Base-by-base conservation (phyloP, 1,284 basidiomycete species). In the Heterobasidion occidentale region DNA sequence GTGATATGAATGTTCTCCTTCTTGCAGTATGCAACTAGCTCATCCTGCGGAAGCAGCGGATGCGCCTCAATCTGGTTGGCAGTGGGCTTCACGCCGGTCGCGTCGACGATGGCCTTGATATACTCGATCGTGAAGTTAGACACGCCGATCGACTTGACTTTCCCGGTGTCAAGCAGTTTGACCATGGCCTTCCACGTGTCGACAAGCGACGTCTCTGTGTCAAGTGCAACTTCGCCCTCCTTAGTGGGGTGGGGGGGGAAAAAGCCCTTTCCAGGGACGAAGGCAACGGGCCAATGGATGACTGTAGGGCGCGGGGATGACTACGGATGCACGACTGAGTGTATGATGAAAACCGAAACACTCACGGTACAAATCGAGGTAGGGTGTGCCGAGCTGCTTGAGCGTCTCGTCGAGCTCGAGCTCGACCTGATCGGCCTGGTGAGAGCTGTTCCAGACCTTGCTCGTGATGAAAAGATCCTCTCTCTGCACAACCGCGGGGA, bases 181-280 rank as follows among this genome's bases (percentile, higher is more conserved):
- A 90, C 77, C 79, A 93, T 77, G 3, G 86, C 86, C 65, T 83
- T 86, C 90, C 91, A 92, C 45, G 90, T 93, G n/a, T 92, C 88
- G 35, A 83, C 82, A 33, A 91, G 71, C 19, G 79, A 78, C 0
- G 81, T 80, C 58, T 70, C 70, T 35, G 27, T n/a, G 67, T 92
- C 90, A 36, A 92, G 75, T 15, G 75, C 77, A 53, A 77, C 67
- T 60, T 81, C 73, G 36, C 74, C 75, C 35, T 70, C 65, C 49
- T 75, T 74, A 14, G 72, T 69, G 3, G 77, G 65, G 62, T 81
- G 73, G 38, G 70, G 65, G 2, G 88, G 89, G 62, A 77, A 70
- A 48, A 88, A 72, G 27, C 78, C 83, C 52, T 79, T 74, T 15
- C 84, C 88, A 1, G 83, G 77, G 19, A 68, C 70, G 70, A 94